These are phyloP conservation scores for Colletotrichum orchidophilum DNA, from an alignment of 2,329 filamentous ascomycete genomes.

Conservation along the genomic window DNA sequence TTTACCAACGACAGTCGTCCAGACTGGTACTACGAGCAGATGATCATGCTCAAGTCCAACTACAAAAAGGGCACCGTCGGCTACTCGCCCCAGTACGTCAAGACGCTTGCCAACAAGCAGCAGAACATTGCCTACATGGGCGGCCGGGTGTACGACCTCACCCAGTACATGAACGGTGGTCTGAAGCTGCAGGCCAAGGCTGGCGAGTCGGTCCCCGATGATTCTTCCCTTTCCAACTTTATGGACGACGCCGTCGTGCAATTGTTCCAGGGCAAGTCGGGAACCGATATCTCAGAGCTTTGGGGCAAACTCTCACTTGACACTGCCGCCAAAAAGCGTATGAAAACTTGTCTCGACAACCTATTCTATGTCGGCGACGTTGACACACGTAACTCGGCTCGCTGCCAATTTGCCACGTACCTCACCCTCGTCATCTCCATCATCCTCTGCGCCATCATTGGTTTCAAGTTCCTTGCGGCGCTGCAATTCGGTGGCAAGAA, in stretches of 20 bases:
- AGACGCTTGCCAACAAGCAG: slow-evolving; percentile 70
- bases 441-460: slow-evolving; percentile 82
- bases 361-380: slow-evolving; percentile 93
- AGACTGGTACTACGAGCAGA: slow-evolving; percentile 93
- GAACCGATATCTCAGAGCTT: slow-evolving; percentile 82
- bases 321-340: slow-evolving; percentile 65
- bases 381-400: slow-evolving; percentile 87
- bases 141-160: slow-evolving; percentile 86
- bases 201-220: slow-evolving; percentile 57
- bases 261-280: slow-evolving; percentile 80
- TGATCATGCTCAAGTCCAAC: slow-evolving; percentile 77
- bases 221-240: slow-evolving; percentile 72
- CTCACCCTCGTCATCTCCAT: slow-evolving; percentile 87
- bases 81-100: slow-evolving; percentile 81
- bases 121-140: slow-evolving; percentile 81
- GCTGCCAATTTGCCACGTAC: slow-evolving; percentile 89
- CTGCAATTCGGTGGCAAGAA: slow-evolving; percentile 94
- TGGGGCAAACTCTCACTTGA: slow-evolving; percentile 78
- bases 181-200: slow-evolving; percentile 68
- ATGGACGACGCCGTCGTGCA: slow-evolving; percentile 80
- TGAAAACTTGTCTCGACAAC: slow-evolving; percentile 89
- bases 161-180: slow-evolving; percentile 81
- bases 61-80: slow-evolving; percentile 91
- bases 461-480: slow-evolving; percentile 71
- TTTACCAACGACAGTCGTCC: slow-evolving; percentile 83